These are phyloP conservation scores for Pleurotus pulmonarius DNA, from an alignment of 768 basidiomycete species.

Conservation along the genomic window DNA sequence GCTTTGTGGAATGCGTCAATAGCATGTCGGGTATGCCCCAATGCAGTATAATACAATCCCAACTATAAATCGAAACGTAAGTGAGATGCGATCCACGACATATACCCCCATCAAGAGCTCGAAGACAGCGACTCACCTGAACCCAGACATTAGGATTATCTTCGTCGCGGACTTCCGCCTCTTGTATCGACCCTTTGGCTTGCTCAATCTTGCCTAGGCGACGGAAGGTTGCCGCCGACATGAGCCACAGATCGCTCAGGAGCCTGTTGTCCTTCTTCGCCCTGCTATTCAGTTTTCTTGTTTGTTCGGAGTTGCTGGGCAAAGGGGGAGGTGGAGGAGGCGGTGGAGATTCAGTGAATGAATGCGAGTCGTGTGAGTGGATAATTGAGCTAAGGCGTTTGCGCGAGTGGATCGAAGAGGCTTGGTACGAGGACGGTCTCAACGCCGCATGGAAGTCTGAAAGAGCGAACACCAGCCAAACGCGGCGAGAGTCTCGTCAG, in stretches of 20 bases:
- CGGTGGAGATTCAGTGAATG: conserved; percentile 31
- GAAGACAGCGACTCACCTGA: conserved; percentile 53
- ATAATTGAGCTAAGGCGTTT: conserved; percentile 51
- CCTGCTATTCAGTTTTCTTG: conserved; percentile 35
- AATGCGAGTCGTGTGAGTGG: conserved; percentile 27
- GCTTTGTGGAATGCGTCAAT: conserved; percentile 82
- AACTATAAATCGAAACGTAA: conserved; percentile 41
- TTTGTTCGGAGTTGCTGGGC: conserved; percentile 25
- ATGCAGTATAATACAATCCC: conserved; percentile 66
- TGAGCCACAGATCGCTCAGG: conserved; percentile 87
- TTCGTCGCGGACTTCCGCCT: conserved; percentile 88
- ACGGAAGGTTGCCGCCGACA: conserved; percentile 92
- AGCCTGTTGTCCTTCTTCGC: conserved; percentile 61
- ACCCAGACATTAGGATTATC: conserved; percentile 91
- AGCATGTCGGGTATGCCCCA: conserved; percentile 58
- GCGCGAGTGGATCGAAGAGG: conserved; percentile 84
- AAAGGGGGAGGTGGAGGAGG: conserved; percentile 46
- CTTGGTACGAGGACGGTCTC: conserved; percentile 58
- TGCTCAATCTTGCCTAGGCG: conserved; percentile 88
- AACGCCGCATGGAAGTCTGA: conserved; percentile 70
- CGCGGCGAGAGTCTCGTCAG: too few relatives aligned
- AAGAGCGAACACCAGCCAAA: too few relatives aligned
- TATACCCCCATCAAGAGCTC: background rate
- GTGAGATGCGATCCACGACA: background rate
- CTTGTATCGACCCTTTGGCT: conserved; percentile 86